Base-by-base conservation (phyloP, 768 basidiomycete genomes). In the Pholiota molesta region DNA sequence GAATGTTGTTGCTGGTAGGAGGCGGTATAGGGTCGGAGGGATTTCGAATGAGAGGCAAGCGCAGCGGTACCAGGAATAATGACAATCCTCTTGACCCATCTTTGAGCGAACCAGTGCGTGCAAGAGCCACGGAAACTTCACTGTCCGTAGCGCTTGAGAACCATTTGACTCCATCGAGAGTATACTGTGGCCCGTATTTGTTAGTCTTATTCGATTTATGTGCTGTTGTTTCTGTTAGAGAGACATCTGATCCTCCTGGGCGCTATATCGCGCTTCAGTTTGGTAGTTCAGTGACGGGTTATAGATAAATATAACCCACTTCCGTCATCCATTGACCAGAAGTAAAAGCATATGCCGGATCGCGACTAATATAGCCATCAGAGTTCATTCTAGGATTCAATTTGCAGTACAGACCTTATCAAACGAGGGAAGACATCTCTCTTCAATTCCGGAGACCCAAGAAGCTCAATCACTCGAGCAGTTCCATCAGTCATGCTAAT, bases 281-380 rank as follows among this genome's bases (percentile, higher is more conserved):
- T 49, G 0, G n/a, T 70, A 69, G 77, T 14, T 3, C 3, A 52
- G 65, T 75, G 79, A 33, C 77, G 70, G 8, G 73, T 72, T 35
- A 74, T 70, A 0, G 69, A 72, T n/a, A 21, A 39, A 52, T 64
- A 64, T 16, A 7, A 62, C 61, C 5, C 61, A 82, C 89, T 76
- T 92, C 90, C 3, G 91, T 92, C 91, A 91, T 91, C 90, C 90
- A 93, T 73, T 93, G 91, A 0, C 91, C 91, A 10, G 90, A 84
- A 5, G 87, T 90, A 62, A 86, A 92, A 0, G 89, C 87, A 31
- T 72, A 59, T 1, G 75, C 68, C 9, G 89, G 84, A 68, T 92
- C 83, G 5, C 86, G 88, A 68, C 90, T 90, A 61, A 4, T 39
- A 21, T 21, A 33, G 9, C 52, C 29, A 9, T 54, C 23, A n/a